A percentile compares a stretch with the other conserved stretches of the same genome.
Conservation (phyloP, 176 grass and related monocot species). For the Aegilops longissima region DNA sequence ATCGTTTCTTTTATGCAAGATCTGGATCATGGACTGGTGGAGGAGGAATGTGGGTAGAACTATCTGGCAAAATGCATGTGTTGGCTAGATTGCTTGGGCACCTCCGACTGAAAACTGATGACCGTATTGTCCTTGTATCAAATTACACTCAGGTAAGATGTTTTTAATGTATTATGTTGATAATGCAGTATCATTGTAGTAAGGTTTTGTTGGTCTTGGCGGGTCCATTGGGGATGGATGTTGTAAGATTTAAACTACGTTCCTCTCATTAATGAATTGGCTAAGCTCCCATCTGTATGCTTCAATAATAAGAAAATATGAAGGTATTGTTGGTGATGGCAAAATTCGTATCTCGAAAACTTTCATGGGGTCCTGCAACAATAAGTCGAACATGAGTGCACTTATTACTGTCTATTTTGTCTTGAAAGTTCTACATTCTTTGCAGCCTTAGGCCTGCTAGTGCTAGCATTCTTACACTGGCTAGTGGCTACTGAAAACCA, state of each 20-base stretch:
- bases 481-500: neutral
- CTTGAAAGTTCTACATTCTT: slow-evolving; percentile 7
- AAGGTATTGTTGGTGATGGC: neutral
- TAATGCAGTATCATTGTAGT: neutral
- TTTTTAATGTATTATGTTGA: slow-evolving; percentile 17
- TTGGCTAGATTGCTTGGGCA: slow-evolving; percentile 84
- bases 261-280: neutral
- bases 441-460: neutral
- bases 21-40: slow-evolving; percentile 96
- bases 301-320: neutral
- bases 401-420: neutral
- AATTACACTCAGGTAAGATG: slow-evolving; percentile 90
- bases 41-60: slow-evolving; percentile 91
- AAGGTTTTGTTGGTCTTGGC: neutral
- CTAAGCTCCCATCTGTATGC: neutral
- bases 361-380: neutral
- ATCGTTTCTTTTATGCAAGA: slow-evolving; percentile 48
- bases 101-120: slow-evolving; percentile 83
- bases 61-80: slow-evolving; percentile 99
- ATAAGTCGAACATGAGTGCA: neutral
- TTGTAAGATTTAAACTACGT: neutral
- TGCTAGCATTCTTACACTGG: neutral
- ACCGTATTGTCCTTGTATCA: slow-evolving; percentile 97
- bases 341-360: neutral
- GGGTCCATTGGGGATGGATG: neutral